A percentile compares a stretch with the other conserved stretches of the same genome.
Evolutionary conservation across 352 stramenopile genomes (phyloP).

Genomic region (Globisporangium recalcitrans): DNA sequence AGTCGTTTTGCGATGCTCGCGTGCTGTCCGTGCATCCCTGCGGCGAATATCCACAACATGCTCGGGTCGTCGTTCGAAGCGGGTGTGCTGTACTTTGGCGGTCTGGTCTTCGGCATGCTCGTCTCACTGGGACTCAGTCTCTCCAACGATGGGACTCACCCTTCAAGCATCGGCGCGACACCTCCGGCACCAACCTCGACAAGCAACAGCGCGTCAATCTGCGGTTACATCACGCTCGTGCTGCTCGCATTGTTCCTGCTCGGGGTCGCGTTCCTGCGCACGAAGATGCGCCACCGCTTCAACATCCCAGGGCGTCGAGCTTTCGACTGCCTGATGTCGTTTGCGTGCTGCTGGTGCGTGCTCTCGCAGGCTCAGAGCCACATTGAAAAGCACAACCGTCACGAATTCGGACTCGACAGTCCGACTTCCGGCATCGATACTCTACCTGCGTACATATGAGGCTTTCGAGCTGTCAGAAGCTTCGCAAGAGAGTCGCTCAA

Average conservation of each 20-base stretch:
- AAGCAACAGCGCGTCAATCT: not conserved
- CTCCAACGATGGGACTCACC: conserved; percentile 8
- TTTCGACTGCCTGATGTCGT: conserved; percentile 32
- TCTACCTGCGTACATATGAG: conserved; percentile 16
- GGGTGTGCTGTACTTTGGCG: conserved; percentile 40
- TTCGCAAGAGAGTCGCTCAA: no score
- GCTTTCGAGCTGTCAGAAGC: no score
- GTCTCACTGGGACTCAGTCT: conserved; percentile 28
- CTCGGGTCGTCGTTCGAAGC: conserved; percentile 32
- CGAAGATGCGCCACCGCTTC: conserved; percentile 31
- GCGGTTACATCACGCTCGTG: conserved; percentile 16
- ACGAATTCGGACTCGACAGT: conserved; percentile 15
- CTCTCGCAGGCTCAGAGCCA: conserved; percentile 44
- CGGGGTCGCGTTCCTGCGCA: conserved; percentile 35
- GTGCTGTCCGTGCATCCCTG: conserved; percentile 40
- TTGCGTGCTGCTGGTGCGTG: conserved; percentile 47
- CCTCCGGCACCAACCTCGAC: not conserved
- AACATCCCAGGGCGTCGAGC: conserved; percentile 31
- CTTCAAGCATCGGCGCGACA: no score
- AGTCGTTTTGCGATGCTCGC: conserved; percentile 10
- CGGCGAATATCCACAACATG: conserved; percentile 30
- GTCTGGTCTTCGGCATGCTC: conserved; percentile 27
- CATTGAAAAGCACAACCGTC: conserved; percentile 20
- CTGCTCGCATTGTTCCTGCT: conserved; percentile 33
- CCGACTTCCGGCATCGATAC: conserved; percentile 7